Evolutionary conservation across 306 rosid species (phyloP).

Genomic region (Glycine soja): DNA sequence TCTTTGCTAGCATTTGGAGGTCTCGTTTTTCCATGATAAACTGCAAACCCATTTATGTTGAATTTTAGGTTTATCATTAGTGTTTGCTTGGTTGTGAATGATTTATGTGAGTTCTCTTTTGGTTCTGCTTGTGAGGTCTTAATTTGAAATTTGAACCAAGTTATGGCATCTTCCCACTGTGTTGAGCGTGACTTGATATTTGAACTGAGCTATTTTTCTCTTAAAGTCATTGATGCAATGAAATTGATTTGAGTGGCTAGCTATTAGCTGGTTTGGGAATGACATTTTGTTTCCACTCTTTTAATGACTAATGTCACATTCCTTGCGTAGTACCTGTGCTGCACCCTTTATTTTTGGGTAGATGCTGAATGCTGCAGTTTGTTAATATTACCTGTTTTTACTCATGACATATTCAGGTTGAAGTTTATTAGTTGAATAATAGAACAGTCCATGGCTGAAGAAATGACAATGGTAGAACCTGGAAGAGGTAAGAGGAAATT

Average conservation of each 20-base stretch:
- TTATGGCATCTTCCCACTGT: not conserved
- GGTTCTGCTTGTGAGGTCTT: not conserved
- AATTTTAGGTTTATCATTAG: not conserved
- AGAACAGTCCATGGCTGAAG: constrained; percentile 66
- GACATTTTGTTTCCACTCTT: not conserved
- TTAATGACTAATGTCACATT: not conserved
- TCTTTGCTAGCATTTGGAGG: not conserved
- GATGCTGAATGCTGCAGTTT: not conserved
- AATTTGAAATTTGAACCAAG: not conserved
- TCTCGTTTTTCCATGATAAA: not conserved
- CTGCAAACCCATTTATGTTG: not conserved
- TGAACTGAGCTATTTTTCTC: not conserved
- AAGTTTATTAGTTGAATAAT: constrained; percentile 26
- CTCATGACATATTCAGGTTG: constrained; percentile 37
- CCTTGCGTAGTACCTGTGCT: not conserved
- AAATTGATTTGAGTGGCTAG: not conserved
- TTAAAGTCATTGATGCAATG: not conserved
- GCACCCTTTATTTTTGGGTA: not conserved
- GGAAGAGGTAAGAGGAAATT: constrained; percentile 62
- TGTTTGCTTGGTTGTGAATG: not conserved
- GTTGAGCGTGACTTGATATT: not conserved
- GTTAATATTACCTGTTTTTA: constrained; percentile 14
- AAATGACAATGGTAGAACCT: constrained; percentile 48
- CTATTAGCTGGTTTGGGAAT: not conserved
- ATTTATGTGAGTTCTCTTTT: not conserved